Conservation (phyloP, 2,329 filamentous ascomycete genomes). For the Pestalotiopsis fici region DNA sequence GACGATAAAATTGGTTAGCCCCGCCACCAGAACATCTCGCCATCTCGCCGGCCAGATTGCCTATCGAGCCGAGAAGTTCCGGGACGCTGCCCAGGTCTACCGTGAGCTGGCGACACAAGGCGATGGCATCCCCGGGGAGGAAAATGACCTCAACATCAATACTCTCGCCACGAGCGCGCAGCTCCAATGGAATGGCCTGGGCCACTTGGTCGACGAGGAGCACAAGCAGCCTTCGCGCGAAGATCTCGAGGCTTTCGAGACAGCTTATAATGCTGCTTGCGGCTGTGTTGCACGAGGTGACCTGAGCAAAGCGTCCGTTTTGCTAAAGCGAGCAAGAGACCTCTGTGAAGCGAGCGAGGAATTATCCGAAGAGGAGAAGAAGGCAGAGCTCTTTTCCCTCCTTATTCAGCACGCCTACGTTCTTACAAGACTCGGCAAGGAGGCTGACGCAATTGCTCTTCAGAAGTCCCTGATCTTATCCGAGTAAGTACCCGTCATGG, state of each 20-base stretch:
- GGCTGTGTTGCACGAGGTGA: slow-evolving; percentile 70
- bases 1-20: slow-evolving; percentile 33
- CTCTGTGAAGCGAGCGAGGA: slow-evolving; percentile 76
- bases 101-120: slow-evolving; percentile 50
- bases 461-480: slow-evolving; percentile 61
- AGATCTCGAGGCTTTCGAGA: slow-evolving; percentile 76
- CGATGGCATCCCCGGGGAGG: slow-evolving; percentile 56
- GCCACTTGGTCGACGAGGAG: slow-evolving; percentile 47
- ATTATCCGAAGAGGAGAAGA: slow-evolving; percentile 72
- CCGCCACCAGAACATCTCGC: slow-evolving; percentile 34
- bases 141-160: slow-evolving; percentile 78
- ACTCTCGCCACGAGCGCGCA: slow-evolving; percentile 72
- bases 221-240: slow-evolving; percentile 59
- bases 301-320: slow-evolving; percentile 61
- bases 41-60: slow-evolving; percentile 68
- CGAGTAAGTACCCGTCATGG: slow-evolving; percentile 49
- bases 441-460: slow-evolving; percentile 64
- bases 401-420: slow-evolving; percentile 76
- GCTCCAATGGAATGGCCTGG: slow-evolving; percentile 66
- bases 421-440: slow-evolving; percentile 64
- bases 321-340: slow-evolving; percentile 70
- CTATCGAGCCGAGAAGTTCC: slow-evolving; percentile 75
- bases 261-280: slow-evolving; percentile 80
- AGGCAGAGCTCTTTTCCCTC: slow-evolving; percentile 73
- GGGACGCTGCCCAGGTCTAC: slow-evolving; percentile 66